phyloP scores from a whole-genome alignment of 2,329 filamentous ascomycete species.

The Diaporthe citrichinensis region DNA sequence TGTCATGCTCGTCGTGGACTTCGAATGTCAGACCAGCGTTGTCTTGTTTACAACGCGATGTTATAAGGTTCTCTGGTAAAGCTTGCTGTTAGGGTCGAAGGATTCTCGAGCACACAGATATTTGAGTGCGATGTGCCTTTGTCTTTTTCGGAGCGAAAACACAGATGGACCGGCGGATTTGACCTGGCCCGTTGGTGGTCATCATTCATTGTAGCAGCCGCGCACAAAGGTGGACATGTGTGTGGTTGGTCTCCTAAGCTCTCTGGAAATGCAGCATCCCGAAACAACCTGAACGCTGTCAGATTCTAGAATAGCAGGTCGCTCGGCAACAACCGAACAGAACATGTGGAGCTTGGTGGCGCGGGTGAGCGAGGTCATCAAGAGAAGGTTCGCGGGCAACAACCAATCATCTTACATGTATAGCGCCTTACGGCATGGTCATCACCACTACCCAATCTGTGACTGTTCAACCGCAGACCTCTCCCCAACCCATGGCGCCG shows the following conservation, averaged over 20 bases:
- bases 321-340: slow-evolving; percentile 1
- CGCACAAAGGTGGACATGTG: background rate
- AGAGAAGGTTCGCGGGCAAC: background rate
- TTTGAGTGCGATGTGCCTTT: too few relatives aligned
- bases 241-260: background rate
- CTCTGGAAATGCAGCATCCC: too few relatives aligned
- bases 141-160: background rate
- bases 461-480: background rate
- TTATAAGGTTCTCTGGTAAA: too few relatives aligned
- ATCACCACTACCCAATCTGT: background rate
- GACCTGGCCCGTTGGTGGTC: background rate
- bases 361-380: background rate
- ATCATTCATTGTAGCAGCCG: too few relatives aligned
- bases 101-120: too few relatives aligned
- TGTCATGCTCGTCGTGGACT: too few relatives aligned
- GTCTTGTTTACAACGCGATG: too few relatives aligned
- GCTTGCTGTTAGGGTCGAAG: too few relatives aligned
- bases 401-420: slow-evolving; percentile 32
- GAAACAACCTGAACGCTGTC: background rate
- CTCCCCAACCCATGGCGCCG: background rate
- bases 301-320: background rate
- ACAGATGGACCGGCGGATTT: rapidly evolving
- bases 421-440: background rate
- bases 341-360: slow-evolving; percentile 7
- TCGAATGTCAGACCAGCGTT: too few relatives aligned